Evolutionary conservation across 495 filamentous ascomycete genomes (phyloP).

Genomic region (Baudoinia panamericana): DNA sequence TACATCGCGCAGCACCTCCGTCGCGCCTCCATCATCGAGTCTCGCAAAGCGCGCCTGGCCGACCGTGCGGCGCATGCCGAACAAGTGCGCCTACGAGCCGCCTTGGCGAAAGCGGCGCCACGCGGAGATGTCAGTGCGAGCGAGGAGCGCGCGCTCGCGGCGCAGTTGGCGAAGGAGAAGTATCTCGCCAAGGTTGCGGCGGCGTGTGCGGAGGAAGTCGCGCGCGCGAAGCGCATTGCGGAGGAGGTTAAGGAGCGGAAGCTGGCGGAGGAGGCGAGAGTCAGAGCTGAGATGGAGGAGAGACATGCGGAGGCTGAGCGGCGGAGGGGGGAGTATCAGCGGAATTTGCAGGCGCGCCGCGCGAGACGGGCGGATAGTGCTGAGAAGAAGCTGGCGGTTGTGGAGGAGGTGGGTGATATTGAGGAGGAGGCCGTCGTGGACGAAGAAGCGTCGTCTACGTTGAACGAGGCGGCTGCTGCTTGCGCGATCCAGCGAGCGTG

Average conservation of each 20-base stretch:
- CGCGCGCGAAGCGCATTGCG: slow-evolving; percentile 81
- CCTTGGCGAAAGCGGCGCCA: slow-evolving; percentile 60
- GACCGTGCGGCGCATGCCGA: slow-evolving; percentile 91
- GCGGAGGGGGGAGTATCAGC: slow-evolving; percentile 40
- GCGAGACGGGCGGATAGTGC: slow-evolving; percentile 52
- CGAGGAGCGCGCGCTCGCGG: slow-evolving; percentile 79
- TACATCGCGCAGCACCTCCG: slow-evolving; percentile 82
- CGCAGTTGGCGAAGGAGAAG: slow-evolving; percentile 78
- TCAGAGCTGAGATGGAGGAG: slow-evolving; percentile 62
- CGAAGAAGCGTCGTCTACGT: slow-evolving; percentile 14
- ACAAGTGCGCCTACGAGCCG: slow-evolving; percentile 83
- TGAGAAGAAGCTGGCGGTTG: slow-evolving; percentile 40
- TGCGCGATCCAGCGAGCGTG: slow-evolving; percentile 65
- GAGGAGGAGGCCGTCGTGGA: slow-evolving; percentile 43
- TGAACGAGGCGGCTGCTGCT: slow-evolving; percentile 56
- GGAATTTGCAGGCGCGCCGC: slow-evolving; percentile 31
- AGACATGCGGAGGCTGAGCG: slow-evolving; percentile 77
- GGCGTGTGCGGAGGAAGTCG: slow-evolving; percentile 88
- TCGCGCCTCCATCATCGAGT: slow-evolving; percentile 82
- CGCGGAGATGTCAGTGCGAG: slow-evolving; percentile 45
- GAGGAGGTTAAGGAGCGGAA: slow-evolving; percentile 85
- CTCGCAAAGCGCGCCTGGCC: slow-evolving; percentile 80
- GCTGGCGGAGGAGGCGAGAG: slow-evolving; percentile 63
- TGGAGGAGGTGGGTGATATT: slow-evolving; percentile 31
- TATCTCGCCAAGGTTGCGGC: slow-evolving; percentile 88